phyloP scores from a whole-genome alignment of 2,329 filamentous ascomycete genomes.

The Lasiodiplodia sp. region DNA sequence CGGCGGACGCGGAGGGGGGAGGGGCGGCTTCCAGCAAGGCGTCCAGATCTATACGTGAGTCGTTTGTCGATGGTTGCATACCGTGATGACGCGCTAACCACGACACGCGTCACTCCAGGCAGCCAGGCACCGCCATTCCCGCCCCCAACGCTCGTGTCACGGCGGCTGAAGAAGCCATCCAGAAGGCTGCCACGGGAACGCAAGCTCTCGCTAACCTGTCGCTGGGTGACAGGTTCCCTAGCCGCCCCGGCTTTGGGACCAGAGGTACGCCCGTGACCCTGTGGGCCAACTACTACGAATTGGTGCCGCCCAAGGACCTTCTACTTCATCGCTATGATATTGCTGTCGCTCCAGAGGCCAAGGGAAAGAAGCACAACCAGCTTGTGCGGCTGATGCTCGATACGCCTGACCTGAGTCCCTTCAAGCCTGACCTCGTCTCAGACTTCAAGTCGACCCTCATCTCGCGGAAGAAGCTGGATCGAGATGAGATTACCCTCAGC shows the following conservation, averaged over 20 bases:
- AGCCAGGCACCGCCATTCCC: conserved; percentile 3
- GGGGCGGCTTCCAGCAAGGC: conserved; percentile 8
- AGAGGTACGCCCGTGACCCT: conserved; percentile 48
- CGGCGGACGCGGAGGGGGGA: conserved; percentile 25
- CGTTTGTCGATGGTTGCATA: background rate
- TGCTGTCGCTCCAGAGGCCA: conserved; percentile 36
- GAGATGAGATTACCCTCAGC: conserved; percentile 28
- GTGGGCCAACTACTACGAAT: conserved; percentile 49
- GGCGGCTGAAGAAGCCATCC: conserved; percentile 37
- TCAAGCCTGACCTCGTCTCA: background rate
- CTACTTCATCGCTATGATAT: conserved; percentile 40
- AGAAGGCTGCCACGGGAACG: conserved; percentile 37
- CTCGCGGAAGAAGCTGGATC: conserved; percentile 6
- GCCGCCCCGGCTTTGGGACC: conserved; percentile 44
- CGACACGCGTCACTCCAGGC: background rate
- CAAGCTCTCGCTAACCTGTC: conserved; percentile 36
- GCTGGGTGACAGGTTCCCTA: conserved; percentile 34
- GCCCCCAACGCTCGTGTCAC: conserved; percentile 22
- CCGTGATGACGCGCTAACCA: background rate
- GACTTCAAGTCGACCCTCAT: conserved; percentile 27
- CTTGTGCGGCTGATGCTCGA: conserved; percentile 58
- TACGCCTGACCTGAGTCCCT: conserved; percentile 30
- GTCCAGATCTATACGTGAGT: conserved; percentile 15
- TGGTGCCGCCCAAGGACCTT: conserved; percentile 33
- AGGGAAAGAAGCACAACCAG: conserved; percentile 54